Conservation (phyloP, 345 rosid species). For the Euphorbia tirucalli region DNA sequence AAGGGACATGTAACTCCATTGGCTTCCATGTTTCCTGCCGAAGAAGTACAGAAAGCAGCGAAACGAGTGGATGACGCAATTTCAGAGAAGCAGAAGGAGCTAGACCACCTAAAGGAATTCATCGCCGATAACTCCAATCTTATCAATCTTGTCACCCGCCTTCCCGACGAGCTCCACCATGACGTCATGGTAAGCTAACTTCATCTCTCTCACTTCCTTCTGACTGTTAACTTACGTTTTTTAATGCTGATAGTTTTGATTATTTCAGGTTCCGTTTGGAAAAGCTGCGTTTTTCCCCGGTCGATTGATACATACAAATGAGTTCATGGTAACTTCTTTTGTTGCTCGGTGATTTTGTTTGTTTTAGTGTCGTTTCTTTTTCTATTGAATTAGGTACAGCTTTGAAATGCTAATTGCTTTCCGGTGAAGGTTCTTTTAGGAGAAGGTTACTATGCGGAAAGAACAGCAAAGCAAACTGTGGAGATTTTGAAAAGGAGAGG, state of each 20-base stretch:
- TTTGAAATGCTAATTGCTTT: not conserved
- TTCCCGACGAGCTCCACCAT: slow-evolving; percentile 80
- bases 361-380: too few relatives aligned
- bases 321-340: slow-evolving; percentile 50
- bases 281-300: slow-evolving; percentile 88
- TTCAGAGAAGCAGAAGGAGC: slow-evolving; percentile 54
- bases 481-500: slow-evolving; percentile 82
- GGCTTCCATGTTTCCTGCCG: slow-evolving; percentile 59
- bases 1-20: slow-evolving; percentile 69
- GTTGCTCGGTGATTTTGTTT: not conserved
- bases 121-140: slow-evolving; percentile 60
- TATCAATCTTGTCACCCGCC: slow-evolving; percentile 57
- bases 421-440: slow-evolving; percentile 69
- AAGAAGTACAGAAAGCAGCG: slow-evolving; percentile 65
- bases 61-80: slow-evolving; percentile 61
- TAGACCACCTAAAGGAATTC: slow-evolving; percentile 49
- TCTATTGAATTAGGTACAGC: not conserved
- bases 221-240: not conserved
- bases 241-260: not conserved
- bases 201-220: not conserved
- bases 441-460: slow-evolving; percentile 69
- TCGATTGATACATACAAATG: slow-evolving; percentile 81
- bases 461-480: slow-evolving; percentile 72
- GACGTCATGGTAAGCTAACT: slow-evolving; percentile 57
- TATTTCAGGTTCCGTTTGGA: slow-evolving; percentile 73